Evolutionary conservation across 2,329 filamentous ascomycete species (phyloP).

Genomic region (Lecanicillium sp.): DNA sequence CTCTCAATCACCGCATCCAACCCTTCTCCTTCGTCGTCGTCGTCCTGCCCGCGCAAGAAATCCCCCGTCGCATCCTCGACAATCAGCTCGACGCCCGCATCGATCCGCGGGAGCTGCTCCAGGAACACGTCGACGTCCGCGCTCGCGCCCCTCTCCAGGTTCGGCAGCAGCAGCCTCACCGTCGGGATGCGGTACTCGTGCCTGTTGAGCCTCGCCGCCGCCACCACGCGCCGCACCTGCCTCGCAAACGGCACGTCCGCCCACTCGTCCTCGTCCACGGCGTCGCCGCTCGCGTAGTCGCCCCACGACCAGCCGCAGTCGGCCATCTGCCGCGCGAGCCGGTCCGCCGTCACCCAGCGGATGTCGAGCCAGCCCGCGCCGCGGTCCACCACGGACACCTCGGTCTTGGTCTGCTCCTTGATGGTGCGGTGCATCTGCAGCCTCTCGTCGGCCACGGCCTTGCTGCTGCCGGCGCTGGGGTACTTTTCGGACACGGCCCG

Average conservation of each 20-base stretch:
- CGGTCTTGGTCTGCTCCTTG: conserved; percentile 29
- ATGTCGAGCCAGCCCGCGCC: conserved; percentile 30
- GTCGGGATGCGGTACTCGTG: conserved; percentile 32
- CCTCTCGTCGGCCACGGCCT: conserved; percentile 23
- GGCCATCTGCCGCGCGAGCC: conserved; percentile 34
- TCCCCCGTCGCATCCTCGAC: conserved; percentile 26
- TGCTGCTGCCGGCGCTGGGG: background rate
- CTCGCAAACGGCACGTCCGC: conserved; percentile 29
- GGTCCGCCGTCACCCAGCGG: conserved; percentile 25
- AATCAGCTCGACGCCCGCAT: conserved; percentile 27
- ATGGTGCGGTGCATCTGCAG: conserved; percentile 25
- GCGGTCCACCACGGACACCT: conserved; percentile 31
- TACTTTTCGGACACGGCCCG: conserved; percentile 19
- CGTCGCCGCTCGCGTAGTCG: conserved; percentile 26
- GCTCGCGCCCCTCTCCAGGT: conserved; percentile 23
- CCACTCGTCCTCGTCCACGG: conserved; percentile 29
- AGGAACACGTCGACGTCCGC: conserved; percentile 28
- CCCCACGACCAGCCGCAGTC: conserved; percentile 39
- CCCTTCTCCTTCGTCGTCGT: conserved; percentile 15
- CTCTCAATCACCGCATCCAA: conserved; percentile 18
- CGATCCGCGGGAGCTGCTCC: conserved; percentile 24
- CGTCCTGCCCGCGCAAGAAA: conserved; percentile 20
- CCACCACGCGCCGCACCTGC: conserved; percentile 28
- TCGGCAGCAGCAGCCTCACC: conserved; percentile 30
- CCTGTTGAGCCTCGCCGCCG: conserved; percentile 31